Evolutionary conservation across 2,329 filamentous ascomycete genomes (phyloP), one percentile per base, ranked within the genome.

Genomic region (Botrytis galanthina): DNA sequence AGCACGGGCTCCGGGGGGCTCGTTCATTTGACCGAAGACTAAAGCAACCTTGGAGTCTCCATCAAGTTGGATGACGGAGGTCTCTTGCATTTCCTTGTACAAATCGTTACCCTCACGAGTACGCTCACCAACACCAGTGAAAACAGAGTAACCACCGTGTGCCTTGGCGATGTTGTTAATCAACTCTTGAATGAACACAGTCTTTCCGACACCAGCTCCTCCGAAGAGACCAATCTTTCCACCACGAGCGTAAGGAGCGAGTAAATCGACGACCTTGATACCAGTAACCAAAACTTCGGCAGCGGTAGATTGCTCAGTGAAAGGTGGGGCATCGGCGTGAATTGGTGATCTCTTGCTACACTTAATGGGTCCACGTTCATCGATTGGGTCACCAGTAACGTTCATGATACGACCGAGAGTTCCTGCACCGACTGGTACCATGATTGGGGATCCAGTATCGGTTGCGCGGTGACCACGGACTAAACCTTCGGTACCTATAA

Each of bases 91-190:
- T 91, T 99, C 96, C 88, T 99, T 95, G 92, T 99, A 99, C 90
- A 99, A 87, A 92, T 99, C 96, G 91, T 99, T 99, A 91, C 96
- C 96, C 92, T 99, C 96, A 94, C 96, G 96, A 84, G 96, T 99
- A 90, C 96, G 95, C 92, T 99, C 96, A 85, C 96, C 96, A 87
- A 99, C 96, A 95, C 96, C 96, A 84, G 94, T 97, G 92, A 99
- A 99, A 85, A 99, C 96, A 80, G 96, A 99, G 93, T 97, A 99
- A 97, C 96, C 96, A 97, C 96, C 96, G 89, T 99, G 96, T 81
- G 96, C 96, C 91, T 98, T 98, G 87, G 96, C 96, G 84, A 99
- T 98, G 92, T 99, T 99, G 94, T 99, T 99, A 89, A 99, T 99
- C 84, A 99, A 88, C 89, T 99, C 96, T 91, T 99, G 96, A 86